A percentile compares a stretch with the other conserved stretches of the same genome.
These are phyloP conservation scores for Triangularia setosa DNA, from an alignment of 2,329 filamentous ascomycete species.

Conservation along the genomic window DNA sequence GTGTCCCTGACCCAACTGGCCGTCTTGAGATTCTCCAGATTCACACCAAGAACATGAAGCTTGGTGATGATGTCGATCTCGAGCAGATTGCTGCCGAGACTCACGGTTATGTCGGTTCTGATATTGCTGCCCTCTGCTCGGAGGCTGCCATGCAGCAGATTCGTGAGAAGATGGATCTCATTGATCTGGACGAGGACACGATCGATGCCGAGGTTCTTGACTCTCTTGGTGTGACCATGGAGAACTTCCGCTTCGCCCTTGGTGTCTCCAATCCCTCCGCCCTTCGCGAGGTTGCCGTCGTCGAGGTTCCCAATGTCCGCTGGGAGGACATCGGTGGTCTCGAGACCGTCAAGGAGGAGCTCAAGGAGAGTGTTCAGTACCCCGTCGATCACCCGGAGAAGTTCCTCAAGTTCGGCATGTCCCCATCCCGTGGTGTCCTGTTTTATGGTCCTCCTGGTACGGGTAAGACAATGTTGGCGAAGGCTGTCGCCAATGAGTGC, in stretches of 20 bases:
- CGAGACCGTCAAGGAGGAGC: conserved; percentile 97
- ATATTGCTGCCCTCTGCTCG: conserved; percentile 96
- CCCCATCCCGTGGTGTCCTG: conserved; percentile 93
- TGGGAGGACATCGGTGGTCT: conserved; percentile 99
- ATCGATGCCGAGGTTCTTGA: conserved; percentile 98
- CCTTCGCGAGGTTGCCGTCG: conserved; percentile 95
- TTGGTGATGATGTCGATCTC: conserved; percentile 91
- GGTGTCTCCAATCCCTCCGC: conserved; percentile 98
- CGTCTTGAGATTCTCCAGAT: conserved; percentile 99
- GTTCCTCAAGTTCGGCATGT: conserved; percentile 99
- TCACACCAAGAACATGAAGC: conserved; percentile 99
- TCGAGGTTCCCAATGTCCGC: conserved; percentile 97
- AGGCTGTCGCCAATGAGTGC: conserved; percentile 98
- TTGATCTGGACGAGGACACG: conserved; percentile 97
- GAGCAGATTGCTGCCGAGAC: conserved; percentile 97
- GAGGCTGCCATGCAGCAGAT: conserved; percentile 99
- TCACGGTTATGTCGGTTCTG: conserved; percentile 97
- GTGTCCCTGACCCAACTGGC: conserved; percentile 94
- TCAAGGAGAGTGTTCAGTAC: conserved; percentile 98
- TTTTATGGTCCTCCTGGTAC: conserved; percentile 99
- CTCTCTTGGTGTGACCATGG: conserved; percentile 97
- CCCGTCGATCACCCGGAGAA: conserved; percentile 99
- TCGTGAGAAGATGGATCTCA: conserved; percentile 99
- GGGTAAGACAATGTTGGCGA: conserved; percentile 99
- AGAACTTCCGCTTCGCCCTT: conserved; percentile 98